Evolutionary conservation across 805 yeast genomes (phyloP).

Genomic region (Candida easanensis): DNA sequence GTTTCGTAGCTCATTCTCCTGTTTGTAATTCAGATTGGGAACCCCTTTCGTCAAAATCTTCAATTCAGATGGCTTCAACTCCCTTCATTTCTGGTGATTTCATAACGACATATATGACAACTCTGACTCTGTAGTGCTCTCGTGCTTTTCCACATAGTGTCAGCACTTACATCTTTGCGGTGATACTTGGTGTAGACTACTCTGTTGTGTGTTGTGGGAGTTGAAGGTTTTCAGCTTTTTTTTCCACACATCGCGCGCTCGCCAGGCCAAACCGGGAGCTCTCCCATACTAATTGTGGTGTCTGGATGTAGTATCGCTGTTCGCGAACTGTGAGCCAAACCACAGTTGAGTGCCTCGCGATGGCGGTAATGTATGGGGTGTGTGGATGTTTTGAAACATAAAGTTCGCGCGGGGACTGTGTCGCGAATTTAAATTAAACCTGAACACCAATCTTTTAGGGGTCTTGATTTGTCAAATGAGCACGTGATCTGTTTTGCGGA

Average conservation of each 20-base stretch:
- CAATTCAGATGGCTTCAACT: background rate
- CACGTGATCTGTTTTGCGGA: constrained; percentile 5
- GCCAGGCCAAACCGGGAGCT: background rate
- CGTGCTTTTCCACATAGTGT: background rate
- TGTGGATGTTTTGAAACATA: background rate
- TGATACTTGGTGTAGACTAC: constrained; percentile 11
- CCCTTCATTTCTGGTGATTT: no score
- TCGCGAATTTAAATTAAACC: background rate
- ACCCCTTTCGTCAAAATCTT: background rate
- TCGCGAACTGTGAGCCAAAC: constrained; percentile 1
- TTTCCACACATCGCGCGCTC: constrained; percentile 14
- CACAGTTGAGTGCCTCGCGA: background rate
- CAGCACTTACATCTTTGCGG: constrained; percentile 17
- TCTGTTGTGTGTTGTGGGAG: constrained; percentile 6
- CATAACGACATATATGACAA: background rate
- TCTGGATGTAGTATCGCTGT: constrained; percentile 9
- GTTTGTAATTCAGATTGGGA: background rate
- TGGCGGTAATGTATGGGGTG: background rate
- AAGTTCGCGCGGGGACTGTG: background rate
- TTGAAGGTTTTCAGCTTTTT: constrained; percentile 23
- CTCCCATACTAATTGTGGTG: constrained; percentile 5
- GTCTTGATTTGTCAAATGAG: background rate
- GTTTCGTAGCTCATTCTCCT: background rate
- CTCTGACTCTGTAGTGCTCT: background rate
- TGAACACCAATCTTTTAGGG: background rate